Percentiles rank a stretch among this genome's conserved stretches.
phyloP scores from a whole-genome alignment of 192 early-diverging fungal genomes.

The Jimgerdemannia flammicorona region DNA sequence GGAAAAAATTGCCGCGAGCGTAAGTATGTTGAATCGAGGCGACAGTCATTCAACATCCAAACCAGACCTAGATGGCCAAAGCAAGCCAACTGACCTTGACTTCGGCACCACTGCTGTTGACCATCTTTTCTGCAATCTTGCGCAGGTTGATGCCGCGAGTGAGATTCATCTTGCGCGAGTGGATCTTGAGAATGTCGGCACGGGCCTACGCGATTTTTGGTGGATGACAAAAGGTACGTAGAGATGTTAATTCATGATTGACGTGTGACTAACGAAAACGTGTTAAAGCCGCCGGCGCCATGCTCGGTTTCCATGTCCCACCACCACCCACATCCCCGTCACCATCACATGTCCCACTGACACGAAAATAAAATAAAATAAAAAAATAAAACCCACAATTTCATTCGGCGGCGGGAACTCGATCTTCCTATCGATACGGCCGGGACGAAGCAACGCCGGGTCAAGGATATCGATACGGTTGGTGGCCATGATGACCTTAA shows the following conservation, averaged over 20 bases:
- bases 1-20: no score
- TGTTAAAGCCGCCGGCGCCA: no score
- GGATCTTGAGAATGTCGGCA: constrained; percentile 86
- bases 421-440: constrained; percentile 89
- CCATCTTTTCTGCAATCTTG: constrained; percentile 87
- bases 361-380: no score
- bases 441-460: constrained; percentile 81
- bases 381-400: constrained; percentile 44
- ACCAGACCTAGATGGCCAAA: no score
- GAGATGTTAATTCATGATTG: not conserved
- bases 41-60: no score
- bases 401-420: constrained; percentile 89
- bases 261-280: no score
- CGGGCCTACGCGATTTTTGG: no score
- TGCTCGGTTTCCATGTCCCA: no score
- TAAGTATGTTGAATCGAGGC: no score
- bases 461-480: constrained; percentile 91
- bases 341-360: no score
- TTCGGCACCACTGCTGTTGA: constrained; percentile 82
- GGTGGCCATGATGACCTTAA: constrained; percentile 90
- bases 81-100: constrained; percentile 49
- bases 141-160: constrained; percentile 87
- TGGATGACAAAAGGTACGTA: constrained; percentile 1
- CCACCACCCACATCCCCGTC: not conserved
- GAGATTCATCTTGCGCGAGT: constrained; percentile 90